Evolutionary conservation across 2,329 filamentous ascomycete species (phyloP), one percentile per base, ranked within the genome.

Genomic region (Colletotrichum neosansevieriae): DNA sequence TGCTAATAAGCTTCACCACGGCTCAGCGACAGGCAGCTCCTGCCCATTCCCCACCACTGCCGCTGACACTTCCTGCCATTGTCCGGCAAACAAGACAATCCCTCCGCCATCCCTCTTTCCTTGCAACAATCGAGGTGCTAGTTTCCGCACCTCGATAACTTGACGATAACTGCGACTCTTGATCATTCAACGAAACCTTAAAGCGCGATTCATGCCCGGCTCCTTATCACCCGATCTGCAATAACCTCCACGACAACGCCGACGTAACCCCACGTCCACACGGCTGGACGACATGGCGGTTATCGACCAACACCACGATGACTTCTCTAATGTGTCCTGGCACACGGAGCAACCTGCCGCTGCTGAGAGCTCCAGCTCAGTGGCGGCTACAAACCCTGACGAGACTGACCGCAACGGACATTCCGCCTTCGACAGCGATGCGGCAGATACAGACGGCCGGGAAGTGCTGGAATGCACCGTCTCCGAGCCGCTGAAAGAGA

Each of bases 401-500:
- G 69, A 62, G 7, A 45, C 53, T 34, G 70, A 72, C 9, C 64
- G 62, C 34, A 71, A 64, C 53, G 70, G 71, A 80, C 83, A 80
- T 76, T 79, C 80, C 80, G 76, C 79, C 75, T 79, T 83, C 34
- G 77, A 85, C 68, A 83, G 85, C 44, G 84, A 87, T 60, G 79
- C 82, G 29, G 82, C 86, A 65, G 90, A 92, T 75, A 80, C 89
- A 58, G 86, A 86, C 40, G 66, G 45, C 69, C 86, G 85, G 42
- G 95, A 97, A 72, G 86, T 88, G 64, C 86, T 99, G 49, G 92
- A 97, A 76, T 98, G 94, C 78, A 89, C 84, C 17, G 95, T 99
- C 17, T 89, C 89, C 62, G 88, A 91, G 67, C 94, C 96, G 19
- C 88, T 95, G 79, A 98, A 98, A 81, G 96, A 98, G 84, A 96